Base-by-base conservation (phyloP, 2,329 filamentous ascomycete species). In the Dactylella cylindrospora region DNA sequence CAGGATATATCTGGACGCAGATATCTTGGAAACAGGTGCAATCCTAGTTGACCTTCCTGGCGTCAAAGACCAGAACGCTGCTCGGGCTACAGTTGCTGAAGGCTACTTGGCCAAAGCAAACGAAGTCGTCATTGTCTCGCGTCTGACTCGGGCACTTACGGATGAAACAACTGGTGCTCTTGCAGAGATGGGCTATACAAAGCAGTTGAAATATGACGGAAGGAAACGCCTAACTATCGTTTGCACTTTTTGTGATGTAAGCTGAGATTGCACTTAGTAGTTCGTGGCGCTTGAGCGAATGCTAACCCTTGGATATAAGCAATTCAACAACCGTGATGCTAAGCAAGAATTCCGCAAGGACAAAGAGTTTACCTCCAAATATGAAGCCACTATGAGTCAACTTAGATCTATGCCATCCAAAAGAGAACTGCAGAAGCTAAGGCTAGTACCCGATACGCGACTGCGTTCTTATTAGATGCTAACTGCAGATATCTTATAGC, bases 31-130 rank as follows among this genome's bases (percentile, higher is more conserved):
- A 12, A 40, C 33, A 10, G 55, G 29, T 15, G 47, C 43, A 8
- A 15, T 54, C n/a, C 36, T 62, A 5, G 55, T 62, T 4, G 55
- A 62, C 13, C 26, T 62, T 1, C 55, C 49, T 12, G 55, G 55
- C 5, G 5, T 53, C 9, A 62, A 54, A 13, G 55, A 62, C 19
- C 22, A 45, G 26, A 62, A 62, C 22, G 49, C 55, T 2, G 55
- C 55, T 22, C 55, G 55, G 6, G 36, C 33, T 1, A 36, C 49
- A 12, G 49, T 62, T 2, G 49, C 55, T 5, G 29, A 49, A n/a
- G 25, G 22, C 0, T 62, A 62, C 25, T 15, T 62, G 13, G 47
- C 47, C 1, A 43, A 43, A 9, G 55, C 47, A 13, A 53, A 62
- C 28, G 55, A 62, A 17, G 19, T 62, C 8, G 38, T 62, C 8